Evolutionary conservation across 495 filamentous ascomycete species (phyloP).

Genomic region (Penicillium robsamsonii): DNA sequence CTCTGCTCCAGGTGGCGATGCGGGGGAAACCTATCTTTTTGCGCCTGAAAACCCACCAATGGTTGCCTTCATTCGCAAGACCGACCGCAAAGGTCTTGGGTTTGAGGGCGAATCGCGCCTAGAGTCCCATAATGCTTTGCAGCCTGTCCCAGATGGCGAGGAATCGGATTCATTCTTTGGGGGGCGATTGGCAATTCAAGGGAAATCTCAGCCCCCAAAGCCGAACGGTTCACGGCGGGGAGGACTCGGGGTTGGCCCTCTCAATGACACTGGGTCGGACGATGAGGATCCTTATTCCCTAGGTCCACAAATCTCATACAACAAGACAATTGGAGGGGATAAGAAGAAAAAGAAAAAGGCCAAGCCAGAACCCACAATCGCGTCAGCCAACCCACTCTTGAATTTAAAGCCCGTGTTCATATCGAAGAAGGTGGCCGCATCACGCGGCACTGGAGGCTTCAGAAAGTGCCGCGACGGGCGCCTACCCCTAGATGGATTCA

Average conservation of each 20-base stretch:
- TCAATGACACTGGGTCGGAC: constrained; percentile 97
- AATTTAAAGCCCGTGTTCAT: constrained; percentile 72
- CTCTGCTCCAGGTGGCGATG: constrained; percentile 31
- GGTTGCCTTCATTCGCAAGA: constrained; percentile 74
- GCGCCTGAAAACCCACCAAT: constrained; percentile 82
- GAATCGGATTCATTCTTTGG: constrained; percentile 47
- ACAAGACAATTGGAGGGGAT: constrained; percentile 75
- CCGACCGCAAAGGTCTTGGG: constrained; percentile 78
- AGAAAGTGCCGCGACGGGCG: constrained; percentile 88
- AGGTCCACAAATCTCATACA: constrained; percentile 90
- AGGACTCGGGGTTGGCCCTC: constrained; percentile 81
- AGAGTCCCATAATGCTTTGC: constrained; percentile 27
- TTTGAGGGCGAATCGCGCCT: constrained; percentile 67
- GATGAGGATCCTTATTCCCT: constrained; percentile 95
- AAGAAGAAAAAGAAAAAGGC: constrained; percentile 76
- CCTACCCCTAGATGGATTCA: constrained; percentile 80
- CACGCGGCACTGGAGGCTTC: constrained; percentile 55
- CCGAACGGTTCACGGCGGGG: constrained; percentile 54
- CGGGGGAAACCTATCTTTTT: constrained; percentile 67
- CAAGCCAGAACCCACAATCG: constrained; percentile 36
- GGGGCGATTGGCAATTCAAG: constrained; percentile 28
- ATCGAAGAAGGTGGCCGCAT: constrained; percentile 65
- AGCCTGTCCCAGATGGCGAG: constrained; percentile 50
- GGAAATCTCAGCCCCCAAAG: constrained; percentile 37
- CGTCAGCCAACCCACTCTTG: constrained; percentile 61